phyloP scores from a whole-genome alignment of 495 filamentous ascomycete genomes.

The Tuber microsphaerosporum region DNA sequence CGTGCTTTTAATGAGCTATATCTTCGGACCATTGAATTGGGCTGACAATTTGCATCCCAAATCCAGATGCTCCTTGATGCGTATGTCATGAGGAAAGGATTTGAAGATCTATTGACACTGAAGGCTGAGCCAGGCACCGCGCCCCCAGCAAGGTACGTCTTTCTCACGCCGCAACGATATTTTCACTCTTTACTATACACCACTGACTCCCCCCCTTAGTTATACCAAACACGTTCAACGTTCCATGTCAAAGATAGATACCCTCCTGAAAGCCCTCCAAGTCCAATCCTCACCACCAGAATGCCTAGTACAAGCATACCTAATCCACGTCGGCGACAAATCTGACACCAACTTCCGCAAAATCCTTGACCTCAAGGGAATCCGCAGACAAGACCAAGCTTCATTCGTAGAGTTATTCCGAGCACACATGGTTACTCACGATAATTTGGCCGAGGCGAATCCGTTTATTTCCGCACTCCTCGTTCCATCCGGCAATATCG shows the following conservation, averaged over 20 bases:
- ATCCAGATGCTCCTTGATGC: slow-evolving; percentile 78
- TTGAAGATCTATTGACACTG: slow-evolving; percentile 59
- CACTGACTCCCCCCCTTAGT: slow-evolving; percentile 45
- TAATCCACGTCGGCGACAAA: slow-evolving; percentile 84
- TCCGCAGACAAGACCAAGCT: slow-evolving; percentile 72
- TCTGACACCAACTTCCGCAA: slow-evolving; percentile 94
- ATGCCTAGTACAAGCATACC: slow-evolving; percentile 91
- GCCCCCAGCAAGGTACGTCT: slow-evolving; percentile 40
- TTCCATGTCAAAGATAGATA: slow-evolving; percentile 78
- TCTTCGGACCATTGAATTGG: neutral
- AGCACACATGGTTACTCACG: slow-evolving; percentile 62
- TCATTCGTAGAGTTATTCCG: slow-evolving; percentile 82
- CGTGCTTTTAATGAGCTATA: neutral
- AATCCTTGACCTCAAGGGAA: slow-evolving; percentile 86
- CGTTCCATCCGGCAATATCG: slow-evolving; percentile 28
- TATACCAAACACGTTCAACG: slow-evolving; percentile 84
- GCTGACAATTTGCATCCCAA: slow-evolving; percentile 21
- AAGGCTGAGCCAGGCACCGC: slow-evolving; percentile 43
- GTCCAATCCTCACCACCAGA: slow-evolving; percentile 85
- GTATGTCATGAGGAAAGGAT: slow-evolving; percentile 79
- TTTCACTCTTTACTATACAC: neutral
- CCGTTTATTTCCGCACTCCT: slow-evolving; percentile 44
- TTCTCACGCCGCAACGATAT: slow-evolving; percentile 42
- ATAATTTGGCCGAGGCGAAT: slow-evolving; percentile 44
- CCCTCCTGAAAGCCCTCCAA: slow-evolving; percentile 91